Evolutionary conservation across 176 grass and related monocot genomes (phyloP), one percentile per base, ranked within the genome.

Genomic region (Tillandsia leiboldiana): DNA sequence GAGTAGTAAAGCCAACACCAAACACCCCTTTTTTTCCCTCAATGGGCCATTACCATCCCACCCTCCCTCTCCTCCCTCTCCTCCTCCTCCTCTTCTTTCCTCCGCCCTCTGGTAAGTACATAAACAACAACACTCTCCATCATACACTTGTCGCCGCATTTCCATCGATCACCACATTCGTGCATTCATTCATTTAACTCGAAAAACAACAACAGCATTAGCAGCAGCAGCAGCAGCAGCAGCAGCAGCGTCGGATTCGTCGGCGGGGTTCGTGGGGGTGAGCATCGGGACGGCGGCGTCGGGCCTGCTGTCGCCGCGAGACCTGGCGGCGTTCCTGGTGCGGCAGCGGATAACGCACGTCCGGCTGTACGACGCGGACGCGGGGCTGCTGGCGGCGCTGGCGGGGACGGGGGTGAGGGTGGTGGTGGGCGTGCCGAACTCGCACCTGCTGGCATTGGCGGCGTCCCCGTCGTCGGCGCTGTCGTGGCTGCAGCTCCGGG

Each of bases 361-460:
- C 54, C 86, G 94, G 4, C 82, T 99, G 69, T 99, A 93, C 84
- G 89, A 93, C 65, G 84, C 94, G 20, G 90, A 99, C 74, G 49
- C 80, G 26, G 75, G 81, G 23, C 57, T 99, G 14, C 87, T 99
- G 12, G 73, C 87, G 13, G 84, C 94, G 66, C 82, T 99, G 26
- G 72, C 82, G 0, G 70, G 76, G 11, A 70, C 94, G 11, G 84
- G 89, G 24, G 79, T 70, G 50, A 81, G 70, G 64, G 94, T 84
- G 48, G 72, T 90, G 74, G 84, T 99, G 12, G 90, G 94, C 0
- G 94, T 99, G 47, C 94, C 94, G 20, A 99, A 99, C 70, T 77
- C 87, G 65, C 83, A 99, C 82, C 82, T 99, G 70, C 80, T 99
- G 28, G 94, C 94, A 12, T 80, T 99, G n/a, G 94, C 90, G 0